Percentiles rank a stretch among this genome's conserved stretches.
phyloP scores from a whole-genome alignment of 2,329 filamentous ascomycete species.

The Aotearoamyces nothofagi region DNA sequence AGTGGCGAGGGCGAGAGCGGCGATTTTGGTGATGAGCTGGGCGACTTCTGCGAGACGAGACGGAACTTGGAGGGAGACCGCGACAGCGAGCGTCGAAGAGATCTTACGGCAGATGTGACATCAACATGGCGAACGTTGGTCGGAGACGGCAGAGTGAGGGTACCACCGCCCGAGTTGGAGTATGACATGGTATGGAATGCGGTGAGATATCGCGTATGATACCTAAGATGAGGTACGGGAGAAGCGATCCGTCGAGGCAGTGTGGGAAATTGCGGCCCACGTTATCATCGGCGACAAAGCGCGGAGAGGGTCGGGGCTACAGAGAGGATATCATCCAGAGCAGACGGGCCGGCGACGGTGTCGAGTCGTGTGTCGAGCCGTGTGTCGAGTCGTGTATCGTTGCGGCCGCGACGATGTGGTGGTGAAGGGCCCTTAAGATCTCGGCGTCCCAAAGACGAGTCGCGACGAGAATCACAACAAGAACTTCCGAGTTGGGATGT shows the following conservation, averaged over 20 bases:
- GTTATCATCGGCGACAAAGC: too few relatives aligned
- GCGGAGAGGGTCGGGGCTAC: too few relatives aligned
- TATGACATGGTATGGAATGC: constrained; percentile 34
- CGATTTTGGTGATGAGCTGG: constrained; percentile 32
- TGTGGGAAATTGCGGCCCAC: too few relatives aligned
- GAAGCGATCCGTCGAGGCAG: neutral
- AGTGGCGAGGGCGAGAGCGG: constrained; percentile 42
- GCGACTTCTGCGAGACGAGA: constrained; percentile 31
- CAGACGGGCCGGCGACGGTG: too few relatives aligned
- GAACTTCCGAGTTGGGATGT: too few relatives aligned
- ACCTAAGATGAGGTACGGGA: neutral
- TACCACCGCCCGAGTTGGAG: constrained; percentile 50
- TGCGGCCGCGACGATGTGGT: too few relatives aligned
- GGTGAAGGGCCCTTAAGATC: too few relatives aligned
- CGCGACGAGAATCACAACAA: too few relatives aligned
- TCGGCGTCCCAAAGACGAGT: too few relatives aligned
- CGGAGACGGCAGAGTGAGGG: constrained; percentile 75
- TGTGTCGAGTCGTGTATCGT: too few relatives aligned
- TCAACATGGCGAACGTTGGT: constrained; percentile 73
- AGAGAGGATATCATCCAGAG: too few relatives aligned
- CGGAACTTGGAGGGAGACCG: constrained; percentile 87
- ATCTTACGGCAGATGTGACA: constrained; percentile 65
- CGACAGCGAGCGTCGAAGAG: constrained; percentile 75
- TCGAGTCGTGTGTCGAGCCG: too few relatives aligned
- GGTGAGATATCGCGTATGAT: neutral